Evolutionary conservation across 768 basidiomycete genomes (phyloP), one percentile per base, ranked within the genome.

Genomic region (Boletus speciosus): DNA sequence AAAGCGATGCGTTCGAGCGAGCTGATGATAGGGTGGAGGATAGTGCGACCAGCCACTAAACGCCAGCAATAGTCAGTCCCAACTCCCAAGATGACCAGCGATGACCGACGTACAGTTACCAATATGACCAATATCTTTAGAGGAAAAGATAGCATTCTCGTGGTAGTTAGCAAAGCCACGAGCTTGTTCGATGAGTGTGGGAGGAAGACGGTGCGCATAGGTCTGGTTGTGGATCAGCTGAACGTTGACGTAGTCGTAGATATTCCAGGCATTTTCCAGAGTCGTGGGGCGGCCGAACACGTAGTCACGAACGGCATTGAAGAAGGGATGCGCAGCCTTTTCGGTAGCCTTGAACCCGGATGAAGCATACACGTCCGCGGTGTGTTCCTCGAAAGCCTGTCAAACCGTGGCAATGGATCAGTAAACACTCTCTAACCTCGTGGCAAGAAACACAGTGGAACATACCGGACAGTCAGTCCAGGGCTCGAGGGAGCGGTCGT

Each of bases 401-500:
- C 16, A 34, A 44, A 49, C 46, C 29, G 42, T 42, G 52, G 27
- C 15, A 41, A 48, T 36, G 37, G 48, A 61, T 70, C 47, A 57
- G 50, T 48, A n/a, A 21, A 49, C 21, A n/a, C 47, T 23, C 40
- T 19, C 15, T 29, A 25, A 35, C 19, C 35, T 47, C 47, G 39
- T 48, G 42, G 44, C 27, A 52, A 21, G 48, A 51, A 45, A 12
- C 4, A 23, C 42, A 32, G 34, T 10, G 31, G 19, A 23, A 64
- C 74, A 25, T 67, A 83, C 81, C 1, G 80, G 79, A 63, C 83
- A 85, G 57, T 75, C 69, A 7, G 81, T 83, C 88, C 88, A 93
- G 60, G 85, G 85, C 73, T 94, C 90, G 56, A 93, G 76, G 23
- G 88, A 88, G 63, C 88, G 83, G 67, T 91, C 88, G 59, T 91